Conservation (phyloP, 2,329 filamentous ascomycete genomes). For the Curvularia verruculosa region DNA sequence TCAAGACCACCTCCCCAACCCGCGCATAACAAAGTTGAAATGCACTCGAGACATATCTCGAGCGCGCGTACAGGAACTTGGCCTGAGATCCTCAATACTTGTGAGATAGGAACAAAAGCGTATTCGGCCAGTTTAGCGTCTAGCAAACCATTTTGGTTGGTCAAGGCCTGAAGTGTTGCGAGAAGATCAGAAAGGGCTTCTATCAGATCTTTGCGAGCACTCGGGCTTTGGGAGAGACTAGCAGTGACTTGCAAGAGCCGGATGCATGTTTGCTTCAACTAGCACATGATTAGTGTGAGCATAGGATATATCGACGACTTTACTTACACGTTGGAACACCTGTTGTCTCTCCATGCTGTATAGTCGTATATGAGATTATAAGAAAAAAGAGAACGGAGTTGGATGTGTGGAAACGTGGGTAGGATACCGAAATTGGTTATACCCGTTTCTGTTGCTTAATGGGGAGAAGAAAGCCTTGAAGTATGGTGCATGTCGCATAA, state of each 20-base stretch:
- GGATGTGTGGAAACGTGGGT: neutral
- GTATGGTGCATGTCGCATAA: neutral
- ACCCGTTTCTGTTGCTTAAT: neutral
- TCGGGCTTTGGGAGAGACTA: slow-evolving; percentile 55
- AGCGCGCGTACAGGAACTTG: slow-evolving; percentile 72
- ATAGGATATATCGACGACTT: neutral
- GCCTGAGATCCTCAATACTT: slow-evolving; percentile 79
- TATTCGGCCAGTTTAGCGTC: slow-evolving; percentile 91
- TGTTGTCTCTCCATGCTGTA: slow-evolving; percentile 47
- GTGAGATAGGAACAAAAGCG: slow-evolving; percentile 89
- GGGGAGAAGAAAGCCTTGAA: too few relatives aligned
- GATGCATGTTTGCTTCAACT: slow-evolving; percentile 66
- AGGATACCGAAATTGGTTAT: neutral
- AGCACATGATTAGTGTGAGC: slow-evolving; percentile 11
- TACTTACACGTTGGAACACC: slow-evolving; percentile 47
- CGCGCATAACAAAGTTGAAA: slow-evolving; percentile 73
- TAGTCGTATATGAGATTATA: neutral
- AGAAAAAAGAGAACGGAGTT: neutral
- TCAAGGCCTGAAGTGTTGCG: slow-evolving; percentile 45
- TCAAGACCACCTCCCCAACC: slow-evolving; percentile 80
- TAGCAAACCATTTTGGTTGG: slow-evolving; percentile 54
- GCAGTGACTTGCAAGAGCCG: slow-evolving; percentile 62
- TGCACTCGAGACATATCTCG: slow-evolving; percentile 77
- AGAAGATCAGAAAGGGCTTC: slow-evolving; percentile 56
- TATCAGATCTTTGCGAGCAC: slow-evolving; percentile 55